Evolutionary conservation across 164 flowering plant species (phyloP), one percentile per base, ranked within the genome.

Genomic region (Euptelea pleiosperma): DNA sequence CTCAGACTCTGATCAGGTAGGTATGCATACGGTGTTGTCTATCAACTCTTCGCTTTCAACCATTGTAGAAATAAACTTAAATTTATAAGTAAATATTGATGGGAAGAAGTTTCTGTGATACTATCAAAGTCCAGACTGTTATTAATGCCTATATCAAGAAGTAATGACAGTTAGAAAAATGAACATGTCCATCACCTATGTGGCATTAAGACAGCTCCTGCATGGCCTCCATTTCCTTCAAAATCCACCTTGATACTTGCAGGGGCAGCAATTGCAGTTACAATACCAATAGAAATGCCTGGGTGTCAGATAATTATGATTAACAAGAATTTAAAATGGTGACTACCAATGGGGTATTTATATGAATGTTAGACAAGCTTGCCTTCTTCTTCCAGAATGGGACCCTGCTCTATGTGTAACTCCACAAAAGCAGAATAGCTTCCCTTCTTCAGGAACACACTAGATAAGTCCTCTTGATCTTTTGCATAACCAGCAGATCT

Each of bases 251-350:
- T 90, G 61, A 89, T 73, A 73, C 98, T 93, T 70, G 97, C 97
- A 40, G 98, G 97, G 40, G 98, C 98, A 55, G 98, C 98, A 78
- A 93, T 93, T 9, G 97, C 98, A 68, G 98, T 90, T 49, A 93
- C 96, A 62, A 93, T 68, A 44, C 94, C 97, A 64, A 93, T 81
- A 35, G 90, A 60, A 71, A 78, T 68, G 56, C 85, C 98, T 89
- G 75, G 21, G 14, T 16, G 18, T 16, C 37, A 37, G 21, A 22
- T n/a, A 25, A 46, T 29, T 30, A 16, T 7, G 16, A 62, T 66
- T 30, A 61, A 43, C 31, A 10, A 39, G 19, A 2, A 63, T 40
- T 35, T 2, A 53, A 48, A 16, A 30, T 22, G 41, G 31, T 28
- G 22, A 46, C 29, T 16, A 34, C 21, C 12, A 42, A 2, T 24